Conservation (phyloP, 768 basidiomycete genomes). For the Mycena albidolilacea region DNA sequence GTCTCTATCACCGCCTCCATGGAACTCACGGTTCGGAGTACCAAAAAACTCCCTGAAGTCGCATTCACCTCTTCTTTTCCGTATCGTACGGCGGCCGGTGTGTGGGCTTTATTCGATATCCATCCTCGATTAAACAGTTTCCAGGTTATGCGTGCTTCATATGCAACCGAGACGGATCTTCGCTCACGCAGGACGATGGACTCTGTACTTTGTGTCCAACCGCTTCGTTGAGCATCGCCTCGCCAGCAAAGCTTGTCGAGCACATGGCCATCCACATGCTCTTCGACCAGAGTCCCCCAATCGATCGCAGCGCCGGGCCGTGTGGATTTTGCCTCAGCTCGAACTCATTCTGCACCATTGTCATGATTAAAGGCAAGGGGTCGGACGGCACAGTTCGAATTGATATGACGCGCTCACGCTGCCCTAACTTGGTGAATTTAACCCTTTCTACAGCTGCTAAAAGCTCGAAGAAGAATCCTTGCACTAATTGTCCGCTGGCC, state of each 20-base stretch:
- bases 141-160: constrained; percentile 11
- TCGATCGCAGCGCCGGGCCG: not conserved
- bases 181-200: constrained; percentile 5
- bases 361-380: not conserved
- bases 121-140: not conserved
- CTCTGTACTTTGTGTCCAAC: not conserved
- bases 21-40: not conserved
- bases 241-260: not conserved
- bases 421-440: constrained; percentile 1
- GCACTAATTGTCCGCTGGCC: not conserved
- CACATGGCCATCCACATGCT: constrained; percentile 20
- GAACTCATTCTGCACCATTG: constrained; percentile 1
- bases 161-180: not conserved
- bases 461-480: not conserved
- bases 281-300: not conserved
- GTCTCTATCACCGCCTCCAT: constrained; percentile 1
- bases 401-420: not conserved
- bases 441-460: not conserved
- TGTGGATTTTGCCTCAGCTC: constrained; percentile 20
- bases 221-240: not conserved
- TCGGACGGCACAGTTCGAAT: not conserved
- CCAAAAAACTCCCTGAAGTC: not conserved
- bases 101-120: not conserved
- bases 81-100: constrained; percentile 2
- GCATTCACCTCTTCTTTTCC: constrained; percentile 1